Evolutionary conservation across 805 yeast species (phyloP), one percentile per base, ranked within the genome.

Genomic region (Saccharomyces paradoxus): DNA sequence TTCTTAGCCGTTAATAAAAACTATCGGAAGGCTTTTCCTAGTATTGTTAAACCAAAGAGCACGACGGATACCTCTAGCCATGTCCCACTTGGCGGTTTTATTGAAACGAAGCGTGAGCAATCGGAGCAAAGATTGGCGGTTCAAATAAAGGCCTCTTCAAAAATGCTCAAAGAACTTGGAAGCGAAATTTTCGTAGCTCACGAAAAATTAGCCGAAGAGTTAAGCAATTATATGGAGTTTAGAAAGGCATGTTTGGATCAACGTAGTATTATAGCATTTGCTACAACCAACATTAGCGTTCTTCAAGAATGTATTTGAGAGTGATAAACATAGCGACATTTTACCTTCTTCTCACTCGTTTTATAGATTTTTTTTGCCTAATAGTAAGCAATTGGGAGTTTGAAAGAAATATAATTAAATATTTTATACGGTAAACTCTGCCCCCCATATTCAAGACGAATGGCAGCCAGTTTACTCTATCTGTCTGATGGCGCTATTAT

Each of bases 191-290:
- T 76, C 53, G 56, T 59, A 26, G 76, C 71, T n/a, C 87, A 86
- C 66, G 92, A 86, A 61, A 60, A 67, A 1, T 59, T 85, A 2
- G 90, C 91, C 0, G 77, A 81, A 51, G 86, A 83, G 64, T 71
- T 84, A 21, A 83, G 83, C 51, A 80, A 77, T 51, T 84, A 80
- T 56, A 69, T 85, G 59, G 74, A 72, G 52, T 82, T 78, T 67
- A 79, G 80, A 60, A 66, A 77, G 2, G 66, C 67, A 1, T 74
- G 79, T 55, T 56, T 79, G 46, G 41, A 30, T 6, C 46, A 46
- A 21, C 52, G 55, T n/a, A 46, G 56, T 5, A 51, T 60, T 17
- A 52, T 49, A 31, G 57, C 54, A 24, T 55, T 55, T 51, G 56
- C 56, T 2, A 49, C 41, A 37, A 54, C 50, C 32, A 58, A 58